Conservation (phyloP, 768 basidiomycete species). For the Suillus plorans region DNA sequence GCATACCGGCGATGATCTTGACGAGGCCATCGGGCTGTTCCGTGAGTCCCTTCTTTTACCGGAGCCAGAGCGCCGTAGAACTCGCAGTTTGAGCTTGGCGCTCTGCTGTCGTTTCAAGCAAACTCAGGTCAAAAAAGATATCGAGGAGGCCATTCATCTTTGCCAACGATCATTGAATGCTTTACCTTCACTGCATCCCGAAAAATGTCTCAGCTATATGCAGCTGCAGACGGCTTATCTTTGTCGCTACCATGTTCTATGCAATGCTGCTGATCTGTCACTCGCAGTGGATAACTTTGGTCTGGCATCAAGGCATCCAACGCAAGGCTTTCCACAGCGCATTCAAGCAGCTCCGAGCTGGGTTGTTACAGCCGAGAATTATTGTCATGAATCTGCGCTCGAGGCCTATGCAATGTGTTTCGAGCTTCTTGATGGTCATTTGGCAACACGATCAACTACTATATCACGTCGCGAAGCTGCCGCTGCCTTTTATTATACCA, state of each 20-base stretch:
- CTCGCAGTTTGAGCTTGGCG: conserved; percentile 14
- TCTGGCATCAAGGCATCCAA: too few relatives aligned
- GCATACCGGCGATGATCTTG: conserved; percentile 14
- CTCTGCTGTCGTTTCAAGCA: conserved; percentile 15
- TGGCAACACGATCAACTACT: background rate
- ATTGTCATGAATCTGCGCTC: too few relatives aligned
- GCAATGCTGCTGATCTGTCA: too few relatives aligned
- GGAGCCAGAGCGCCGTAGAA: background rate
- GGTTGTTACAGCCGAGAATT: too few relatives aligned
- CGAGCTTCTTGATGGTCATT: background rate
- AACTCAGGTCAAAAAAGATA: conserved; percentile 10
- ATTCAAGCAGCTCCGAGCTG: too few relatives aligned
- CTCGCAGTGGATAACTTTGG: too few relatives aligned
- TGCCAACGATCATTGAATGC: conserved; percentile 6
- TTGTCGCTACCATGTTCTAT: conserved; percentile 16
- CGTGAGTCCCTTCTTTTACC: conserved; percentile 10
- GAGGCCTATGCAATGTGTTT: background rate
- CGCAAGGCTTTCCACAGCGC: too few relatives aligned
- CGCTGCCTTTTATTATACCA: background rate
- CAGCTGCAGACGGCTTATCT: conserved; percentile 15
- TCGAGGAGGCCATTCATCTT: conserved; percentile 20
- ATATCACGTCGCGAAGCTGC: background rate
- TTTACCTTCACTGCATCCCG: background rate
- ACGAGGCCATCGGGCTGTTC: conserved; percentile 16
- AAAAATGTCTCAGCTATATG: background rate